Conservation (phyloP, 352 stramenopile species). For the Phytopythium helicoides region DNA sequence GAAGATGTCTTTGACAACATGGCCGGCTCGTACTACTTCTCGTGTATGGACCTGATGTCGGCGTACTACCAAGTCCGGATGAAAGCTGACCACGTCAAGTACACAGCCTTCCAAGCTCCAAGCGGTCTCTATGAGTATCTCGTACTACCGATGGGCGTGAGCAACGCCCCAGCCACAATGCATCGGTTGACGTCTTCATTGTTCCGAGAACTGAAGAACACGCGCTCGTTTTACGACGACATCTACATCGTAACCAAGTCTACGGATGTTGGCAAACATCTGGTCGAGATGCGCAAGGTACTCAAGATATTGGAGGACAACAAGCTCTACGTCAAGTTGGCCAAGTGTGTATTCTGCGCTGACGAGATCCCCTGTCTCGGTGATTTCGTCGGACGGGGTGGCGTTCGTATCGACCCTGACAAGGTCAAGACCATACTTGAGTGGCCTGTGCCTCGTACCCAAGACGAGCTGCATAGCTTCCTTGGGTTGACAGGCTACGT, state of each 20-base stretch:
- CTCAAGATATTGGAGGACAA: slow-evolving; percentile 2
- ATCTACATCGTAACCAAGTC: slow-evolving; percentile 11
- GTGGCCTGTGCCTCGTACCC: no score
- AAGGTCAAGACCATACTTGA: slow-evolving; percentile 17
- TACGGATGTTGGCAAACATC: slow-evolving; percentile 4
- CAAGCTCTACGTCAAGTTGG: slow-evolving; percentile 24
- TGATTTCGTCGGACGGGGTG: slow-evolving; percentile 19
- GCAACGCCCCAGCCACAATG: slow-evolving; percentile 8
- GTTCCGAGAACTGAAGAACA: slow-evolving; percentile 4
- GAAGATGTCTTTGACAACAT: slow-evolving; percentile 22
- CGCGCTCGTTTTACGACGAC: slow-evolving; percentile 1
- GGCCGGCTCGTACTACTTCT: slow-evolving; percentile 16
- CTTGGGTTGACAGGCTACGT: no score
- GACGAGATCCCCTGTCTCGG: slow-evolving; percentile 23
- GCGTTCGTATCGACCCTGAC: slow-evolving; percentile 14
- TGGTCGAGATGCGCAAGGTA: background rate
- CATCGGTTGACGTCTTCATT: slow-evolving; percentile 3
- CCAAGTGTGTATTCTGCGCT: slow-evolving; percentile 22
- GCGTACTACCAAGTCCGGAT: slow-evolving; percentile 29
- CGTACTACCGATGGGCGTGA: slow-evolving; percentile 18
- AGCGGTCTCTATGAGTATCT: slow-evolving; percentile 20
- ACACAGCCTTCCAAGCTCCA: slow-evolving; percentile 17
- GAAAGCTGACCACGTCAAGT: slow-evolving; percentile 13
- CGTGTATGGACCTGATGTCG: slow-evolving; percentile 15
- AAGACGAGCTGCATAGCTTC: no score